phyloP scores from a whole-genome alignment of 2,329 filamentous ascomycete species.

The Aspergillus sp. region DNA sequence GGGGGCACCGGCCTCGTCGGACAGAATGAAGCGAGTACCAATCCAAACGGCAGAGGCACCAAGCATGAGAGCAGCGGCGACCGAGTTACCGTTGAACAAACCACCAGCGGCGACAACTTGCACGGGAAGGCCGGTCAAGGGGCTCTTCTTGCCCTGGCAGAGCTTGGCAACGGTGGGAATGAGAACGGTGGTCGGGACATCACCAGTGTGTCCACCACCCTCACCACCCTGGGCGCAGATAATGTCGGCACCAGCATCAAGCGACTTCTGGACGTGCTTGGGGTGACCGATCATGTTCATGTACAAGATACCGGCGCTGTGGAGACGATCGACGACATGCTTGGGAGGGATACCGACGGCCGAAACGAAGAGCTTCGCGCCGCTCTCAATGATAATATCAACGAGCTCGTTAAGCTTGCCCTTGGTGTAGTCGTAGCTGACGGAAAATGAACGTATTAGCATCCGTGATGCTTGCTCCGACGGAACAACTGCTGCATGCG shows the following conservation, averaged over 20 bases:
- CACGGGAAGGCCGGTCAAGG: constrained; percentile 81
- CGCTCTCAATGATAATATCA: constrained; percentile 88
- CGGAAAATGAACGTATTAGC: constrained; percentile 15
- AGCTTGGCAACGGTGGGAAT: constrained; percentile 89
- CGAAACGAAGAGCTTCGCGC: constrained; percentile 91
- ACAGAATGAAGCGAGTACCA: constrained; percentile 91
- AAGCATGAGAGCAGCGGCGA: constrained; percentile 89
- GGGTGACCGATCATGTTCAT: constrained; percentile 99
- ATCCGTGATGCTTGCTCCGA: neutral
- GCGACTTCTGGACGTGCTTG: constrained; percentile 96
- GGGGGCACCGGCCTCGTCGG: constrained; percentile 90
- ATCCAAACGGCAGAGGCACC: constrained; percentile 94
- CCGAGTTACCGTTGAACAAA: constrained; percentile 86
- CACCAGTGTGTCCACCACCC: constrained; percentile 93
- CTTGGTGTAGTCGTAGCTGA: constrained; percentile 98
- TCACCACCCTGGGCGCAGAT: constrained; percentile 99
- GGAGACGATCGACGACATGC: constrained; percentile 83
- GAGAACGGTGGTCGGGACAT: constrained; percentile 86
- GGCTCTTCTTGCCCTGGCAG: constrained; percentile 76
- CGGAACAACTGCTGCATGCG: neutral
- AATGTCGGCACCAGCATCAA: constrained; percentile 88
- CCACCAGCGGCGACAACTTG: constrained; percentile 93
- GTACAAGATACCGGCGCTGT: constrained; percentile 83
- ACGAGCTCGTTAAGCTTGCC: constrained; percentile 91
- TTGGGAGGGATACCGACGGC: constrained; percentile 93